Base-by-base conservation (phyloP, 805 yeast species). In the Candida alai region DNA sequence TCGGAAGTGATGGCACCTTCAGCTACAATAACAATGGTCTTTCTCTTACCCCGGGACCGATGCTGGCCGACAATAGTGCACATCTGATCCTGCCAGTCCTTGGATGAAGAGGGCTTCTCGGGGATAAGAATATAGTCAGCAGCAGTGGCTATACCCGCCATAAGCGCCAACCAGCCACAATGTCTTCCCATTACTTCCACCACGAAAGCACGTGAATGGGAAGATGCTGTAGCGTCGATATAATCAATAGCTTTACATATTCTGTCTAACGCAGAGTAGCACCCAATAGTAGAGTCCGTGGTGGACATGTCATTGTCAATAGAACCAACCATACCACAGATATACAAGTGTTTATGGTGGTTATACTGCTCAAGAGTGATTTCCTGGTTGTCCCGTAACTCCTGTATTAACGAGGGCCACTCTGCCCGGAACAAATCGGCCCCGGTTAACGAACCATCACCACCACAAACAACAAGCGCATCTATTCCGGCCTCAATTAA, bases 171-270 rank as follows among this genome's bases (percentile, higher is more conserved):
- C 98, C 98, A 93, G 43, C 98, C 98, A 71, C 98, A 93, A 60
- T 93, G 97, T 56, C 98, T 79, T 42, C 98, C 98, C 98, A 93
- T 93, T 25, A 93, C 98, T 60, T 93, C 98, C 40, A 93, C 84
- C 28, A 93, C 96, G 58, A 93, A 93, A 6, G 98, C 98, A 54
- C 98, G 78, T 10, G 96, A 86, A 60, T 93, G 98, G 2, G 97
- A 90, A 47, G 84, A 78, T 12, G 98, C 98, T 23, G 98, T 93
- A 34, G 97, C 96, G 60, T 89, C 97, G 47, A 93, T 93, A 66
- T 87, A 90, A 62, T 93, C 97, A 42, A 93, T 88, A 70, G 86
- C 81, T 60, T 87, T 85, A 62, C 95, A 84, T 49, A 93, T 93
- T 56, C 98, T 72, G 45, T 84, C 96, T 49, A 93, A 72, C 4